Conservation (phyloP, 768 basidiomycete species). For the Boletales sp. region DNA sequence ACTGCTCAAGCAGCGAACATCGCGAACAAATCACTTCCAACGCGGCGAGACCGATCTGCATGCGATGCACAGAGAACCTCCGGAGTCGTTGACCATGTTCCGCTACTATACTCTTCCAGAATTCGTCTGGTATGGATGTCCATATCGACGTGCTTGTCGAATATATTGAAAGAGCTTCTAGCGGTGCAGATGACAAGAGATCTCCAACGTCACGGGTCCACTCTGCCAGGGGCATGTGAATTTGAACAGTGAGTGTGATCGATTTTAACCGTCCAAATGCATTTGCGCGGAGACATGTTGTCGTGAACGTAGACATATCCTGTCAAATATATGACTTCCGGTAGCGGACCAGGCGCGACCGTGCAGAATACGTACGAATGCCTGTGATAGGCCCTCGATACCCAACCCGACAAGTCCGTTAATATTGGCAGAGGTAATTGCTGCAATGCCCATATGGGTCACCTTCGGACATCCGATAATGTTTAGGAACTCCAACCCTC, state of each 20-base stretch:
- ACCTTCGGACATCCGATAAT: conserved; percentile 69
- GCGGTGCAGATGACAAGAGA: conserved; percentile 46
- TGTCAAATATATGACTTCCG: conserved; percentile 23
- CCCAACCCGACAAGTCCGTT: conserved; percentile 50
- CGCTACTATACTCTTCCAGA: conserved; percentile 50
- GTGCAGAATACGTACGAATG: conserved; percentile 46
- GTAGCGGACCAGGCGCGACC: neutral
- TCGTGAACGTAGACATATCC: conserved; percentile 51
- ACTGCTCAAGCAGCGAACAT: conserved; percentile 53
- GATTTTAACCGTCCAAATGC: conserved; percentile 46
- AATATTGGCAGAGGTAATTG: conserved; percentile 43
- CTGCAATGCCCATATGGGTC: conserved; percentile 56
- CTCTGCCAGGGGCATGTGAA: conserved; percentile 30
- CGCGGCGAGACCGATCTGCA: conserved; percentile 48
- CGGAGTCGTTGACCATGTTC: conserved; percentile 50
- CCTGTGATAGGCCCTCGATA: conserved; percentile 58
- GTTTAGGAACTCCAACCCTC: conserved; percentile 51
- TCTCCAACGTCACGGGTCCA: conserved; percentile 46
- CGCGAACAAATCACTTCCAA: conserved; percentile 52
- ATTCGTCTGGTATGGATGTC: conserved; percentile 38
- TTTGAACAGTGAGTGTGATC: conserved; percentile 54
- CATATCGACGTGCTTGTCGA: conserved; percentile 42
- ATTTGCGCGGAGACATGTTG: conserved; percentile 31
- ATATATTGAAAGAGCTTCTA: conserved; percentile 64
- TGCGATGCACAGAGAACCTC: conserved; percentile 62